These are phyloP conservation scores for Sarocladiaceae sp. DNA, from an alignment of 2,329 filamentous ascomycete species.

Conservation along the genomic window DNA sequence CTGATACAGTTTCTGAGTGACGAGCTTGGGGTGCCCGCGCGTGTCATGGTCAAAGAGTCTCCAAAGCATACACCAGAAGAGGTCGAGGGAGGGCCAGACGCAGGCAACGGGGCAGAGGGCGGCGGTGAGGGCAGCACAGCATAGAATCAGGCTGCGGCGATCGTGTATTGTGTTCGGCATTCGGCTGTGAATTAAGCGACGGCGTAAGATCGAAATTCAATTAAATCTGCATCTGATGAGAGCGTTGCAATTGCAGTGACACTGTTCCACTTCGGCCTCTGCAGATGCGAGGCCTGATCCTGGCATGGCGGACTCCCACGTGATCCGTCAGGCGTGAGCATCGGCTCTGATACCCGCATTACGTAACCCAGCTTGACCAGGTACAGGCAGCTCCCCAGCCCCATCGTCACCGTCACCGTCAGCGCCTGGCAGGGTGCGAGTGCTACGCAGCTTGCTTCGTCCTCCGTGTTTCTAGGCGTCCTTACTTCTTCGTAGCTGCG, in stretches of 20 bases:
- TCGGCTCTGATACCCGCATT: constrained; percentile 2
- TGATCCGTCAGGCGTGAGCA: not conserved
- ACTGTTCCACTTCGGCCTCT: no score
- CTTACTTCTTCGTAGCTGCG: not conserved
- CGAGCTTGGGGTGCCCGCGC: constrained; percentile 10
- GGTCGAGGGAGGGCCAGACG: not conserved
- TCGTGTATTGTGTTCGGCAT: no score
- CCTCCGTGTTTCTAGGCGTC: not conserved
- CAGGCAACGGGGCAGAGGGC: not conserved
- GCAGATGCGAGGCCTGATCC: no score
- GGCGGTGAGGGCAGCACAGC: no score
- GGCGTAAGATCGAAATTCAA: no score
- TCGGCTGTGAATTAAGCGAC: no score
- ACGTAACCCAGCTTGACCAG: not conserved
- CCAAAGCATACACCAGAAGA: no score
- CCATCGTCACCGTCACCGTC: constrained; percentile 9
- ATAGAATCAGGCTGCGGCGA: no score
- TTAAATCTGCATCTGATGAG: no score
- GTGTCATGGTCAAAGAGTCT: not conserved
- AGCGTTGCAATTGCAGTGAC: no score
- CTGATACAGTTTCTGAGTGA: constrained; percentile 11
- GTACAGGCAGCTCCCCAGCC: constrained; percentile 6
- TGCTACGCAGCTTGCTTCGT: constrained; percentile 7
- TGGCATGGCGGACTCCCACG: not conserved
- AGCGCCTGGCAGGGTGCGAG: constrained; percentile 1